Conservation (phyloP, 306 rosid species). For the Casuarina cunninghamiana region DNA sequence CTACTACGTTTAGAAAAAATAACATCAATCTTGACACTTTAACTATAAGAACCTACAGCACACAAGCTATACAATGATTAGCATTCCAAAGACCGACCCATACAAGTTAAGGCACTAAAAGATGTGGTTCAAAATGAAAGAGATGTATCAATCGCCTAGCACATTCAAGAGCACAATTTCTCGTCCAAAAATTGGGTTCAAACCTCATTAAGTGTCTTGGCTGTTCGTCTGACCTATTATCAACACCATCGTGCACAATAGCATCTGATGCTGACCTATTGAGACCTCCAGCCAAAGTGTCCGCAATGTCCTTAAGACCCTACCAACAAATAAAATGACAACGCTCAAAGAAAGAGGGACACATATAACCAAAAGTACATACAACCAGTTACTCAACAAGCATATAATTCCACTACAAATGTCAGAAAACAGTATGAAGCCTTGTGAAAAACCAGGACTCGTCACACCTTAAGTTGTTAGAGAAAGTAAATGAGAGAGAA, state of each 20-base stretch:
- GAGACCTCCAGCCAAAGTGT: slow-evolving; percentile 30
- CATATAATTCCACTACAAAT: neutral
- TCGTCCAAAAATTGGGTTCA: slow-evolving; percentile 18
- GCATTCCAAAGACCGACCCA: neutral
- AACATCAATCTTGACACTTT: neutral
- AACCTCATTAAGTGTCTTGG: slow-evolving; percentile 61
- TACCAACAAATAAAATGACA: slow-evolving; percentile 35
- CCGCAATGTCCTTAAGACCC: slow-evolving; percentile 80
- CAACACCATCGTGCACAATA: slow-evolving; percentile 33
- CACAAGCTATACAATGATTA: neutral
- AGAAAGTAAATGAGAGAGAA: no score
- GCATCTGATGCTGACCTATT: slow-evolving; percentile 45
- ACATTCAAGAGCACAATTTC: neutral
- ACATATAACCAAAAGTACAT: slow-evolving; percentile 8
- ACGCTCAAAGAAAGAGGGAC: slow-evolving; percentile 11
- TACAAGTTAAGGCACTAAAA: neutral
- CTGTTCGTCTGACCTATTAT: slow-evolving; percentile 32
- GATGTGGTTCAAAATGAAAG: neutral
- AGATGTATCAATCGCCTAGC: neutral
- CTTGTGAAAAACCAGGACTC: no score
- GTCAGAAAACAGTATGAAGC: no score
- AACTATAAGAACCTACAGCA: neutral
- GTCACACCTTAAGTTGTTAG: no score
- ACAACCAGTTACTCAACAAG: neutral
- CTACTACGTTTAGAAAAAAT: neutral